A percentile compares a stretch with the other conserved stretches of the same genome.
Conservation (phyloP, 148 eudicot genomes). For the Camellia japonica region DNA sequence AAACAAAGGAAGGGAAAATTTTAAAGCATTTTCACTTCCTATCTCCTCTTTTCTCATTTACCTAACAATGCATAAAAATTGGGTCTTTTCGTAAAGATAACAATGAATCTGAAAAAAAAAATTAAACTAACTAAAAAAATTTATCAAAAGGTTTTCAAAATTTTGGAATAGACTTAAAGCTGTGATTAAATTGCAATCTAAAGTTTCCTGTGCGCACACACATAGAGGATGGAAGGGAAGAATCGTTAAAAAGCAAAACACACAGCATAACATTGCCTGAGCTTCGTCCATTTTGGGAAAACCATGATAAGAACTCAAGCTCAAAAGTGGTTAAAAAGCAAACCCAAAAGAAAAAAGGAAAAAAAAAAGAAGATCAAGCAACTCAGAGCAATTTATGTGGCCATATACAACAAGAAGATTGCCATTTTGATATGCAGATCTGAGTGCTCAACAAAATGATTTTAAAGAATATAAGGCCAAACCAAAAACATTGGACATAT, state of each 20-base stretch:
- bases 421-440: background rate
- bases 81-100: too few species aligned
- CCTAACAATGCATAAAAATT: too few species aligned
- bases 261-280: background rate
- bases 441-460: background rate
- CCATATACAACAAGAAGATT: background rate
- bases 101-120: too few species aligned
- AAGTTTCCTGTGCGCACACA: too few species aligned
- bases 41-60: too few species aligned
- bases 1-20: too few species aligned
- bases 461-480: background rate
- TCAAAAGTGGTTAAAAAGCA: background rate
- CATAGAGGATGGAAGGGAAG: too few species aligned
- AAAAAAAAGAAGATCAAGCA: background rate
- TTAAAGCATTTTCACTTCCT: too few species aligned
- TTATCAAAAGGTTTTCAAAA: too few species aligned
- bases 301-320: background rate
- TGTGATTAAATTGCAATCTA: too few species aligned
- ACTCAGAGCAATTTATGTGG: background rate
- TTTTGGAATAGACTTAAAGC: too few species aligned
- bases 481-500: background rate
- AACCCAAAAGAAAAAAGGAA: conserved; percentile 1
- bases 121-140: too few species aligned
- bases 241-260: background rate
- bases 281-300: background rate